Evolutionary conservation across 2,329 filamentous ascomycete genomes (phyloP).

Genomic region (Thelonectria discophora): DNA sequence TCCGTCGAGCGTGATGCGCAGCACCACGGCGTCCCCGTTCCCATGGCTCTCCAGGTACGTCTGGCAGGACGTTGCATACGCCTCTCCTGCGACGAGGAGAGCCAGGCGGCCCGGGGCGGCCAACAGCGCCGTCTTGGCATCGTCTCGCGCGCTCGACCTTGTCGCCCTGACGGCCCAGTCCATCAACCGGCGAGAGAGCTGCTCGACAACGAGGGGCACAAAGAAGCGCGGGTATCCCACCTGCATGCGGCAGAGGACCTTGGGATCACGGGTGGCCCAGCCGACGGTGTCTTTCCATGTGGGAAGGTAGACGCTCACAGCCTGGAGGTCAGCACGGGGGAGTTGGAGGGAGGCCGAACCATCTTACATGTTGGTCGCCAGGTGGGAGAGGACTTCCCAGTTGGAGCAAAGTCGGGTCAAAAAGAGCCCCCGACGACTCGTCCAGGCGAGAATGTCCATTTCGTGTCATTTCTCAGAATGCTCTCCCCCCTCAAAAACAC

Average conservation of each 20-base stretch:
- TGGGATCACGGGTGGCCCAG: constrained; percentile 37
- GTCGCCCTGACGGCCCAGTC: constrained; percentile 21
- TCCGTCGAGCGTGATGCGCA: constrained; percentile 29
- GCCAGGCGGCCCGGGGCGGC: background rate
- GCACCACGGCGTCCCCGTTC: background rate
- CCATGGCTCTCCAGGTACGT: constrained; percentile 28
- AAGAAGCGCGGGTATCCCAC: constrained; percentile 44
- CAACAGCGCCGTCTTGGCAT: background rate
- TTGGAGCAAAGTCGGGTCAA: background rate
- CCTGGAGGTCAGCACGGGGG: constrained; percentile 23
- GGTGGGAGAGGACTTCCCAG: constrained; percentile 39
- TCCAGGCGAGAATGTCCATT: too few species aligned
- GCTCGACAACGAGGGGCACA: constrained; percentile 35
- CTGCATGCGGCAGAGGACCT: constrained; percentile 34
- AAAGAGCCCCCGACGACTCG: background rate
- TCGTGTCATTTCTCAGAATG: too few species aligned
- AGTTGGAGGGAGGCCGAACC: background rate
- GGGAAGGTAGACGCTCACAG: constrained; percentile 45
- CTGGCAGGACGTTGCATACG: constrained; percentile 28
- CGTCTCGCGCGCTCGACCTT: background rate
- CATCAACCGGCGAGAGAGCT: constrained; percentile 33
- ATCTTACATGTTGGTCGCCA: constrained; percentile 41
- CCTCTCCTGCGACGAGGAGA: constrained; percentile 4
- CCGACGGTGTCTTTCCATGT: constrained; percentile 40
- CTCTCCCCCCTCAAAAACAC: too few species aligned